These are phyloP conservation scores for Phlyctochytrium arcticum DNA, from an alignment of 192 early-diverging fungal genomes.

Conservation along the genomic window DNA sequence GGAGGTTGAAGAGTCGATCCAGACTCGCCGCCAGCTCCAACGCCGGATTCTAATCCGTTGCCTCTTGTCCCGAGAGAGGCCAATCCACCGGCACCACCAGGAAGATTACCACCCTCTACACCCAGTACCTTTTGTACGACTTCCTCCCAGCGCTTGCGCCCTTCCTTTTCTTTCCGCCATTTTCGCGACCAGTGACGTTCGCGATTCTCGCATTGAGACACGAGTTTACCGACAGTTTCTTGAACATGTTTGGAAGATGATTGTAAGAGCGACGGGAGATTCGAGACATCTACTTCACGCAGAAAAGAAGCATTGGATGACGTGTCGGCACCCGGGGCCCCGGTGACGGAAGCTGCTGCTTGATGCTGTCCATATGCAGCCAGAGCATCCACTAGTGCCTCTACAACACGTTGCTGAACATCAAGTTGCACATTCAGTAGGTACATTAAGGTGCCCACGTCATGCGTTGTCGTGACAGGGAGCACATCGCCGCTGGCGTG, in stretches of 20 bases:
- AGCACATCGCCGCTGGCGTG: too few relatives aligned
- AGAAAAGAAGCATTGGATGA: neutral
- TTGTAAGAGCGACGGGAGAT: conserved; percentile 22
- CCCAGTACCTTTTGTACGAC: conserved; percentile 26
- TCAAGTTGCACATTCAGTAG: conserved; percentile 33
- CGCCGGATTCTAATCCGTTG: neutral
- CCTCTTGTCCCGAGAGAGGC: neutral
- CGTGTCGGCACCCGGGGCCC: neutral
- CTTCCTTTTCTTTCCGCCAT: conserved; percentile 22
- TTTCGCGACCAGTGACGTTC: conserved; percentile 22
- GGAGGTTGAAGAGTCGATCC: neutral
- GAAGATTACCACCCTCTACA: conserved; percentile 1
- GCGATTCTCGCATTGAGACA: conserved; percentile 13
- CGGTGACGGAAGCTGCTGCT: neutral
- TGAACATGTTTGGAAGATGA: conserved; percentile 24
- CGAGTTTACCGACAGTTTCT: conserved; percentile 10
- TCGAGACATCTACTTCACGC: neutral
- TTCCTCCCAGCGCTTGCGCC: conserved; percentile 32
- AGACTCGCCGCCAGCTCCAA: neutral
- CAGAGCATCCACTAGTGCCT: conserved; percentile 14
- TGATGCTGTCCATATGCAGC: neutral
- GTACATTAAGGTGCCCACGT: conserved; percentile 17
- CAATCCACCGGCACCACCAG: neutral
- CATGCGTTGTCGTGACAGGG: conserved; percentile 9
- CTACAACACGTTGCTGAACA: conserved; percentile 28